phyloP scores from a whole-genome alignment of 768 basidiomycete species.

The Suillus spraguei region DNA sequence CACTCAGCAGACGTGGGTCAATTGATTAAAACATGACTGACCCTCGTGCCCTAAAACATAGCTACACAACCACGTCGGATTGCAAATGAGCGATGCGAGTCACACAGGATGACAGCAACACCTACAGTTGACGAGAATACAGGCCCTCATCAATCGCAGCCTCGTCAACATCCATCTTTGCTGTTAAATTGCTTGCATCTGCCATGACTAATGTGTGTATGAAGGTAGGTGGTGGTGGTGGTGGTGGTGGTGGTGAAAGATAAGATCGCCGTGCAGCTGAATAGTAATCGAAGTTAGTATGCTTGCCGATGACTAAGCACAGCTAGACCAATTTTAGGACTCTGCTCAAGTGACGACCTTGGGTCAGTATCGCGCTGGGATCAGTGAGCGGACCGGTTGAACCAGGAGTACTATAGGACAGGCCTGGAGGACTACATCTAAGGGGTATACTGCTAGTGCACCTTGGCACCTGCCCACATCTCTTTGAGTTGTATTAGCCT shows the following conservation, averaged over 20 bases:
- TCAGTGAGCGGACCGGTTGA: background rate
- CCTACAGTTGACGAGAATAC: constrained; percentile 92
- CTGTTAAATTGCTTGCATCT: constrained; percentile 34
- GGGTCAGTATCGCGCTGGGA: background rate
- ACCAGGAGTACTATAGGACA: background rate
- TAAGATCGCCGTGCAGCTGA: constrained; percentile 9
- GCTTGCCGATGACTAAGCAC: constrained; percentile 7
- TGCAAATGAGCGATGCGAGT: constrained; percentile 18
- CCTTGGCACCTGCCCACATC: background rate
- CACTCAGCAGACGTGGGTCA: constrained; percentile 20
- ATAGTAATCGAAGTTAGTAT: constrained; percentile 2
- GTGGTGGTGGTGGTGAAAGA: constrained; percentile 14
- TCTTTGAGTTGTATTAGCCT: background rate
- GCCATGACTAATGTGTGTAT: constrained; percentile 34
- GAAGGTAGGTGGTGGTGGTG: constrained; percentile 10
- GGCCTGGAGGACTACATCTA: background rate
- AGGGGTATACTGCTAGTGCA: background rate
- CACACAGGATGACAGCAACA: constrained; percentile 22
- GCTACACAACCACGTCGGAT: constrained; percentile 41
- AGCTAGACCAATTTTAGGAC: background rate
- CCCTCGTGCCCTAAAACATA: constrained; percentile 98
- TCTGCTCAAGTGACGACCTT: background rate
- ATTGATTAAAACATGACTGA: constrained; percentile 31
- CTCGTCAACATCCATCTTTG: constrained; percentile 85
- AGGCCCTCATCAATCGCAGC: constrained; percentile 90